A percentile compares a stretch with the other conserved stretches of the same genome.
These are phyloP conservation scores for Lachnellula occidentalis DNA, from an alignment of 2,329 filamentous ascomycete genomes.

Conservation along the genomic window DNA sequence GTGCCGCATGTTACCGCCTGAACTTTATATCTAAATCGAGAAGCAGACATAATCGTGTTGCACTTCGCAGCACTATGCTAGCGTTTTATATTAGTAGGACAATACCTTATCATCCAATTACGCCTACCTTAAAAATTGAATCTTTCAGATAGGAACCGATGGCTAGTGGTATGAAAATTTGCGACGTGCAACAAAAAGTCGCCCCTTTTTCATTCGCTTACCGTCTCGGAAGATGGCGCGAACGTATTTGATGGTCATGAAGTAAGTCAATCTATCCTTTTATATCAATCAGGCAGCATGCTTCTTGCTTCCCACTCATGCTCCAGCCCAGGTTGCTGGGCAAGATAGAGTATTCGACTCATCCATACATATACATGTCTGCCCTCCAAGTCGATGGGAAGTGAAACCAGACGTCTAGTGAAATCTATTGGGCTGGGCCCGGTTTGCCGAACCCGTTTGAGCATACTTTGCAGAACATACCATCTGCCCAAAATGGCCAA, in stretches of 20 bases:
- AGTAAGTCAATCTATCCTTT: neutral
- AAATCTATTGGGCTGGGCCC: neutral
- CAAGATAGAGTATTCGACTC: constrained; percentile 11
- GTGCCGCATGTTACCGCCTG: constrained; percentile 2
- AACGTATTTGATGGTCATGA: too few species aligned
- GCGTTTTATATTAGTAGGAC: too few species aligned
- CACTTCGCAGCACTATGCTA: too few species aligned
- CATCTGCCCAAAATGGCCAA: neutral
- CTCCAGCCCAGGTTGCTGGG: constrained; percentile 22
- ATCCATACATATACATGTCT: constrained; percentile 20
- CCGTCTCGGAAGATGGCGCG: too few species aligned
- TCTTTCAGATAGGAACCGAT: too few species aligned
- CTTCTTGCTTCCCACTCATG: constrained; percentile 16
- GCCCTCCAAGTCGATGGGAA: constrained; percentile 19
- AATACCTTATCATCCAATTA: too few species aligned
- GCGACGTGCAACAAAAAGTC: too few species aligned
- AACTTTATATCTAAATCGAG: neutral
- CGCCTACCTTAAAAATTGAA: too few species aligned
- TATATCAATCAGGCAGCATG: constrained; percentile 3
- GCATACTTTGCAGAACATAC: neutral
- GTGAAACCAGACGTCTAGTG: neutral
- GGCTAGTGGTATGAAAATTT: too few species aligned
- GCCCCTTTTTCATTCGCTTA: too few species aligned
- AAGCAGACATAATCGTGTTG: too few species aligned
- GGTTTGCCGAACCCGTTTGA: neutral